Evolutionary conservation across 176 grass and related monocot genomes (phyloP), one percentile per base, ranked within the genome.

Genomic region (Elymus sibiricus): DNA sequence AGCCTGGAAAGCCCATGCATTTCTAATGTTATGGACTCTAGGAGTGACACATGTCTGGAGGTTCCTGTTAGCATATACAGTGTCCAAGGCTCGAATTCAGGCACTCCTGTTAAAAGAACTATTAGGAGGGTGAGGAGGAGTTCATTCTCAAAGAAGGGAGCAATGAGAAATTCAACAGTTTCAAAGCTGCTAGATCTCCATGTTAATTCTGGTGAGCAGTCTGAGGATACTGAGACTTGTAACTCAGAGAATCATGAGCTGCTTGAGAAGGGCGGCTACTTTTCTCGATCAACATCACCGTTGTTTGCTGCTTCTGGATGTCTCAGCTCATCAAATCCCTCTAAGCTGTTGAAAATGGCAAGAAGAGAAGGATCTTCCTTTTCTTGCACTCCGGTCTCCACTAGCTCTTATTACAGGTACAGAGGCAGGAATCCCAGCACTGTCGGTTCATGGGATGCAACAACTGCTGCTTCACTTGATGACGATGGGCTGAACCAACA

Each of bases 311-410:
- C 88, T 35, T 94, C 97, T 72, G 90, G 88, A 84, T 96, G 92
- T 64, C 84, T 95, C 40, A 96, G 92, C 82, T 95, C 92, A 86
- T 91, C 92, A 25, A 89, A 88, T 82, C 91, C 94, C 46, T 92
- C 92, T 42, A 98, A 94, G 83, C 78, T 90, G n/a, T 88, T 95
- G 74, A 93, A 86, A 88, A 87, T 74, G 29, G 79, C 90, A 58
- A 89, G 84, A 88, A 94, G 81, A 87, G 93, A 98, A 74, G 91
- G 88, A 13, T 98, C 97, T 70, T 91, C 97, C 43, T 87, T 95
- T 81, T 98, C 94, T 59, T 95, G 90, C 82, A 98, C 97, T 78
- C 94, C 97, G 28, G 88, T 88, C 42, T 98, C 97, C n/a, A 94
- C 97, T 56, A 95, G 90, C 79, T 98, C 97, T 49, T 96, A 92